Conservation (phyloP, 306 rosid species). For the Lupinus albus region DNA sequence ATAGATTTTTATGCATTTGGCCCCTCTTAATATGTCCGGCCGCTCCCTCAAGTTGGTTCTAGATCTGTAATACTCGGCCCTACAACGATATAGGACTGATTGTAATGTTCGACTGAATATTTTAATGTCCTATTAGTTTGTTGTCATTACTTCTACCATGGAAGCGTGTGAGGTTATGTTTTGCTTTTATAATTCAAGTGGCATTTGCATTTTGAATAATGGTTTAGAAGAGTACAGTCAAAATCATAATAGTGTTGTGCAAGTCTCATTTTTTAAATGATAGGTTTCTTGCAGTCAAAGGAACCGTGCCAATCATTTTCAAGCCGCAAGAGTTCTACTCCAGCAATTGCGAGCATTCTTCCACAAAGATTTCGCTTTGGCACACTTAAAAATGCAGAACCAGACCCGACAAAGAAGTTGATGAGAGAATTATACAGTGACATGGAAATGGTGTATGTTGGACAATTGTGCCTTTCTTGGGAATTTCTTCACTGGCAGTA, state of each 20-base stretch:
- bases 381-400: slow-evolving; percentile 51
- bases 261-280: not conserved
- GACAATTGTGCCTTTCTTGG: slow-evolving; percentile 93
- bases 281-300: slow-evolving; percentile 66
- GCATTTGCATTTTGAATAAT: not conserved
- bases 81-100: too few relatives aligned
- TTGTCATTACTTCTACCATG: too few relatives aligned
- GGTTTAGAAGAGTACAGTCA: slow-evolving; percentile 5
- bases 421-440: slow-evolving; percentile 60
- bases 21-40: too few relatives aligned
- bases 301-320: slow-evolving; percentile 67
- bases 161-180: too few relatives aligned
- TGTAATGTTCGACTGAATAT: too few relatives aligned
- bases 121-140: too few relatives aligned
- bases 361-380: slow-evolving; percentile 48
- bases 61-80: too few relatives aligned
- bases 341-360: slow-evolving; percentile 51
- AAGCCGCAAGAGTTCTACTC: slow-evolving; percentile 42
- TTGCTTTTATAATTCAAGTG: too few relatives aligned
- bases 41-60: too few relatives aligned
- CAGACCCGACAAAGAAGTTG: slow-evolving; percentile 61
- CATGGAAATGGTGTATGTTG: slow-evolving; percentile 81
- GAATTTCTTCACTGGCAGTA: slow-evolving; percentile 85
- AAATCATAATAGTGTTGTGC: not conserved
- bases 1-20: too few relatives aligned